Conservation (phyloP, 1,284 basidiomycete genomes). For the Coriolopsis trogii region DNA sequence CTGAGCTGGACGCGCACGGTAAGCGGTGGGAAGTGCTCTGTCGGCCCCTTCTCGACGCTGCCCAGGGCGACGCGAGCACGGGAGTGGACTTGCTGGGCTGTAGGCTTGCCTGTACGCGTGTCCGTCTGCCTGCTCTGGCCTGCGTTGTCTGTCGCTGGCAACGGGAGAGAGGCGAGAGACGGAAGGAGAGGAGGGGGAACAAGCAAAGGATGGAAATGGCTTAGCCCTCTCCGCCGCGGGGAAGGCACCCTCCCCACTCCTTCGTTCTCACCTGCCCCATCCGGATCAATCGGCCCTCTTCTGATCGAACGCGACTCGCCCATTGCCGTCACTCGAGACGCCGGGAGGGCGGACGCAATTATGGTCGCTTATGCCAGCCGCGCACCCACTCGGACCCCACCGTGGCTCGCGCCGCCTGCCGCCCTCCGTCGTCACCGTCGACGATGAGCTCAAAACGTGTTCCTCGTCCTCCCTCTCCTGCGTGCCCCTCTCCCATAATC, state of each 20-base stretch:
- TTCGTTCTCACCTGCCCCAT: constrained; percentile 13
- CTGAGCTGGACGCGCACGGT: constrained; percentile 10
- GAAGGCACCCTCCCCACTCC: constrained; percentile 9
- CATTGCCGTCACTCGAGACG: not conserved
- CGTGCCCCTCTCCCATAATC: not conserved
- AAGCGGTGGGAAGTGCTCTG: constrained; percentile 14
- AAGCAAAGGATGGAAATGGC: constrained; percentile 17
- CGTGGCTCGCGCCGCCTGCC: not conserved
- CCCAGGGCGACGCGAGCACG: too few species aligned
- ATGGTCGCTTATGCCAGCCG: too few species aligned
- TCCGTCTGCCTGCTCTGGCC: too few species aligned
- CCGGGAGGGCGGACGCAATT: too few species aligned
- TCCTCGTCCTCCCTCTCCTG: not conserved
- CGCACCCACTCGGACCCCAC: not conserved
- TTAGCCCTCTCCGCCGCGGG: constrained; percentile 12
- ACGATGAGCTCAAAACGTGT: constrained; percentile 4
- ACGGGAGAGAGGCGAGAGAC: constrained; percentile 2
- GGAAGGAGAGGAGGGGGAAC: constrained; percentile 7
- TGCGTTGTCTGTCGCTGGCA: constrained; percentile 17
- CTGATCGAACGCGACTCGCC: constrained; percentile 7
- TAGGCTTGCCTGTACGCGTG: too few species aligned
- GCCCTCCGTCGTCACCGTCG: constrained; percentile 3
- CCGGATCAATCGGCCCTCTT: constrained; percentile 1
- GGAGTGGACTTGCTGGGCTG: too few species aligned
- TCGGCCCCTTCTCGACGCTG: not conserved